Evolutionary conservation across 208 protist genomes (phyloP), one percentile per base, ranked within the genome.

Genomic region (Acanthamoeba sp.): DNA sequence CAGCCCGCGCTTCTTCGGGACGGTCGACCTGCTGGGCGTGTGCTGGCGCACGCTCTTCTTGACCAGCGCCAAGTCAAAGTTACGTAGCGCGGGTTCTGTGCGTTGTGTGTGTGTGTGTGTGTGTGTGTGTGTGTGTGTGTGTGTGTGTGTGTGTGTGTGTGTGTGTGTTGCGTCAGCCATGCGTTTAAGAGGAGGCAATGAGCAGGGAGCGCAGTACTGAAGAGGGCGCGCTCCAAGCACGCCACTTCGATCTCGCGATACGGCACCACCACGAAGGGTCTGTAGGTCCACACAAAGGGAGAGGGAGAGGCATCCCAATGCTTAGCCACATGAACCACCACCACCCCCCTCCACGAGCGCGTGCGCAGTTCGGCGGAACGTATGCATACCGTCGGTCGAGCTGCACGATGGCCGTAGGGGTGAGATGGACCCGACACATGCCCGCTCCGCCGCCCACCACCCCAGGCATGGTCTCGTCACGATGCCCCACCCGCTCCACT

Each of bases 211-310:
- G n/a, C 20, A 38, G 76, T 85, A 85, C 76, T 85, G 76, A 85
- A 85, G 45, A 85, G 76, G 6, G 76, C 76, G 27, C 76, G 76
- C 76, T 85, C 76, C 76, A 85, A 85, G 42, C 76, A 85, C 27
- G 76, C 76, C 45, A 85, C 76, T 85, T 85, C 76, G 1, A 85
- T 85, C 14, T 85, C 76, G 16, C 45, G 6, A 22, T 85, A 85
- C 7, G 76, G 76, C 45, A 85, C 36, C 18, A 85, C 76, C 18
- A 85, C 20, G 45, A 85, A 85, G 3, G 76, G 76, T 2, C 76
- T 85, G 45, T 36, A 27, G 40, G 38, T n/a, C 36, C 3, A 40
- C 12, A 57, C 6, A 52, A 5, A 14, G 12, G 1, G 36, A 82
- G 4, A 45, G 10, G 20, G 16, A 4, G 38, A 20, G n/a, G n/a